phyloP scores from a whole-genome alignment of 73 alveolate genomes.

The Tetrahymena elliotti region DNA sequence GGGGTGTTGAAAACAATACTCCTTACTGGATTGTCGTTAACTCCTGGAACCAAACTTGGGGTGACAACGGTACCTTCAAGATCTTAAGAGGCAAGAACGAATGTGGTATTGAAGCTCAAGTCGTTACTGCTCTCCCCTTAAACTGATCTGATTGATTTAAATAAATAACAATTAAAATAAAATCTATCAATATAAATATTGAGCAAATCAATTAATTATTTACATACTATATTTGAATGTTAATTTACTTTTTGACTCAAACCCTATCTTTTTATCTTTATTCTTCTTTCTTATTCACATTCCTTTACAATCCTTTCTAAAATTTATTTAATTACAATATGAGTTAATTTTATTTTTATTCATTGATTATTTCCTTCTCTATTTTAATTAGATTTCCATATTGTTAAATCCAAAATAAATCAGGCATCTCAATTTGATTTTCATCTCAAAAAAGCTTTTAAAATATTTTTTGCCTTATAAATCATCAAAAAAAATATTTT shows the following conservation, averaged over 20 bases:
- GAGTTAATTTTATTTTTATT: too few species aligned
- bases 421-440: too few species aligned
- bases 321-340: not conserved
- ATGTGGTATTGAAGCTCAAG: slow-evolving; percentile 34
- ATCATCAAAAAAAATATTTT: too few species aligned
- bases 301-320: not conserved
- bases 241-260: not conserved
- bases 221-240: not conserved
- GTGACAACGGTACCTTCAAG: slow-evolving; percentile 61
- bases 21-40: slow-evolving; percentile 70
- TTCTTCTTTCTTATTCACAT: not conserved
- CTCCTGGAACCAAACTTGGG: slow-evolving; percentile 74
- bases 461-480: too few species aligned
- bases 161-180: too few species aligned
- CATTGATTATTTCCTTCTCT: too few species aligned
- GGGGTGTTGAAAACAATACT: slow-evolving; percentile 75
- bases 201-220: not conserved
- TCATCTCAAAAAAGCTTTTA: too few species aligned
- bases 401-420: too few species aligned
- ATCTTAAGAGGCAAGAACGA: slow-evolving; percentile 39
- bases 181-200: not conserved
- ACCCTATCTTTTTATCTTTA: not conserved
- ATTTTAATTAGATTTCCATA: too few species aligned
- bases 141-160: not conserved
- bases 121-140: slow-evolving; percentile 8